phyloP scores from a whole-genome alignment of 2,329 filamentous ascomycete species.

The Diaporthe ilicicola region DNA sequence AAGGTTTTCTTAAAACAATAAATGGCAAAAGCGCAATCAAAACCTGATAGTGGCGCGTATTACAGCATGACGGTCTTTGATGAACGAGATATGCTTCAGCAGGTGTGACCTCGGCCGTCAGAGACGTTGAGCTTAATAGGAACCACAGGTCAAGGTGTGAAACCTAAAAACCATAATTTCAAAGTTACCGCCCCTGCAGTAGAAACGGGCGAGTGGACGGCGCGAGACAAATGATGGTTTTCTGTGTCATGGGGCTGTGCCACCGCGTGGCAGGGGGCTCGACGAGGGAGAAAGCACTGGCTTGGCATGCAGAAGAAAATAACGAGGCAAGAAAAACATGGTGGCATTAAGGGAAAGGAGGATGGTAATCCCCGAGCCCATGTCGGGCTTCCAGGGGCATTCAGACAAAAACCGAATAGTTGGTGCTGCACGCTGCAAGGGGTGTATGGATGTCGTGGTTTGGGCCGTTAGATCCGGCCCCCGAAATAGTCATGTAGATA shows the following conservation, averaged over 20 bases:
- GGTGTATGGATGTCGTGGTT: neutral
- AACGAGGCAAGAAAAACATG: constrained; percentile 1
- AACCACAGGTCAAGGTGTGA: neutral
- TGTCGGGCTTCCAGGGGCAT: neutral
- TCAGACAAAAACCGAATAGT: neutral
- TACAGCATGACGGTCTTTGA: neutral
- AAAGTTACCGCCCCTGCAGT: neutral
- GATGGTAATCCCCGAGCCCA: constrained; percentile 6
- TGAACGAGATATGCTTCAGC: neutral
- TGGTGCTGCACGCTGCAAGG: constrained; percentile 15
- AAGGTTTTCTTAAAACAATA: neutral
- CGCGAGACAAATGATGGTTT: neutral
- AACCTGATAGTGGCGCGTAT: neutral
- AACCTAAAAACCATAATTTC: neutral
- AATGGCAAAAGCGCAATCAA: neutral
- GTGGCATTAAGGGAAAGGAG: neutral
- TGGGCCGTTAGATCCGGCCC: neutral
- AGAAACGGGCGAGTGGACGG: neutral
- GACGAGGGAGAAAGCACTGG: neutral
- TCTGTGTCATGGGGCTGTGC: constrained; percentile 4
- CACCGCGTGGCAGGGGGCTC: constrained; percentile 1
- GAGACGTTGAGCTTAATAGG: neutral
- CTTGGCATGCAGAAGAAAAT: neutral
- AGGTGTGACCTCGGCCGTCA: neutral
- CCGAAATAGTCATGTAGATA: neutral